Evolutionary conservation across 306 rosid species (phyloP).

Genomic region (Dryas octopetala): DNA sequence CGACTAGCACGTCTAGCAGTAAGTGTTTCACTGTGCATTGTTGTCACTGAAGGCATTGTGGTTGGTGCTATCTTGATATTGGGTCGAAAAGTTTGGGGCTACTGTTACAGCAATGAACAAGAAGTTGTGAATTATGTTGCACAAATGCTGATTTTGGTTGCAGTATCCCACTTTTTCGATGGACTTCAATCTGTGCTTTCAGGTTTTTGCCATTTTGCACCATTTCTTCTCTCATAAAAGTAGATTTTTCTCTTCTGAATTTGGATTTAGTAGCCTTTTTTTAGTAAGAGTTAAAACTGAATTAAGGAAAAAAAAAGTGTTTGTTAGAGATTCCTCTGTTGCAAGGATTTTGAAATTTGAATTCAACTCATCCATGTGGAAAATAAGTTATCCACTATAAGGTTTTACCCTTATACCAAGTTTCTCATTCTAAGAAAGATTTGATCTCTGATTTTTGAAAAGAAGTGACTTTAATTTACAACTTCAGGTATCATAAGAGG

Average conservation of each 20-base stretch:
- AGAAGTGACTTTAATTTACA: no score
- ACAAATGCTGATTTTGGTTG: conserved; percentile 36
- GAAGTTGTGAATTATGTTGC: conserved; percentile 34
- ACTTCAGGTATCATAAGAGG: conserved; percentile 36
- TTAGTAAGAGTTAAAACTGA: neutral
- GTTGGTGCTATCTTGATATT: conserved; percentile 26
- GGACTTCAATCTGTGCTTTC: conserved; percentile 46
- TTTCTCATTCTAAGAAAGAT: no score
- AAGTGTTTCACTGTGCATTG: conserved; percentile 28
- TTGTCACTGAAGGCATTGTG: conserved; percentile 33
- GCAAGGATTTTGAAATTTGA: no score
- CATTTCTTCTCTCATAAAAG: neutral
- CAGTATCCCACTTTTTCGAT: conserved; percentile 43
- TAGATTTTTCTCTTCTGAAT: neutral
- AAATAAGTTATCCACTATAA: no score
- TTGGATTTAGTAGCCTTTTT: neutral
- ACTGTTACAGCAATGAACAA: conserved; percentile 38
- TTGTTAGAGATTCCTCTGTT: no score
- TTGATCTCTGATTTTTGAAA: no score
- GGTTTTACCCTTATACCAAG: no score
- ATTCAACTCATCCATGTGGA: no score
- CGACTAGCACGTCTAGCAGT: conserved; percentile 28
- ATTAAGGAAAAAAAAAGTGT: no score
- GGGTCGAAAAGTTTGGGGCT: conserved; percentile 48
- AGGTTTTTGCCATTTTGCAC: conserved; percentile 15